Evolutionary conservation across 768 basidiomycete species (phyloP), one percentile per base, ranked within the genome.

Genomic region (Hygrocybe coccinea): DNA sequence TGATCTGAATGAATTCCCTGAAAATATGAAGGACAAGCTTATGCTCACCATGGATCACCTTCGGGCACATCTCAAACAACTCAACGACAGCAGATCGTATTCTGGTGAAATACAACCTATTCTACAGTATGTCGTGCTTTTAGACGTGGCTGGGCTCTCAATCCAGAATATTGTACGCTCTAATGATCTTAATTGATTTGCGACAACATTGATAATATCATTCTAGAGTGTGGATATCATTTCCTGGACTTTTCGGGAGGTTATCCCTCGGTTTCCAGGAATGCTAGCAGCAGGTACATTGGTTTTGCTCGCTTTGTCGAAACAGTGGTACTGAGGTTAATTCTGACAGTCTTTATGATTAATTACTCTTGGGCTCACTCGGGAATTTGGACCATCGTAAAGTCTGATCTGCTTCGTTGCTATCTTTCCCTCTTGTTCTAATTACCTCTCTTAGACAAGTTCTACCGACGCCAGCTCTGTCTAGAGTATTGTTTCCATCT

Each of bases 361-460:
- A 89, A 89, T 68, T 85, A 84, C 63, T 84, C 85, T 1, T 89
- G 87, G 87, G 67, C 82, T 17, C 84, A 90, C 69, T 78, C 82
- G 1, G 80, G 84, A 22, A 67, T 85, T 45, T 90, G 86, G 87
- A 79, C 66, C 46, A 58, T 89, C 54, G 75, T 81, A 54, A 87
- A 82, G 87, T 86, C 78, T 75, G 33, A 22, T 50, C 29, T 50
- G 60, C n/a, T 45, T 11, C 38, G 3, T 35, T 38, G n/a, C 34
- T 35, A 47, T 47, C 25, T 21, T 15, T 15, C 52, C 29, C 41
- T 43, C 45, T 50, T 46, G 55, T 37, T 54, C 56, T 52, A 46
- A 56, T 52, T 55, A 57, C 45, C 57, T 46, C 37, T 56, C 54
- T 50, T 59, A 89, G 87, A 64, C 83, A 79, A 53, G 60, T 85